Conservation (phyloP, 2,329 filamentous ascomycete genomes). For the Stagonosporopsis cucurbitacearum region DNA sequence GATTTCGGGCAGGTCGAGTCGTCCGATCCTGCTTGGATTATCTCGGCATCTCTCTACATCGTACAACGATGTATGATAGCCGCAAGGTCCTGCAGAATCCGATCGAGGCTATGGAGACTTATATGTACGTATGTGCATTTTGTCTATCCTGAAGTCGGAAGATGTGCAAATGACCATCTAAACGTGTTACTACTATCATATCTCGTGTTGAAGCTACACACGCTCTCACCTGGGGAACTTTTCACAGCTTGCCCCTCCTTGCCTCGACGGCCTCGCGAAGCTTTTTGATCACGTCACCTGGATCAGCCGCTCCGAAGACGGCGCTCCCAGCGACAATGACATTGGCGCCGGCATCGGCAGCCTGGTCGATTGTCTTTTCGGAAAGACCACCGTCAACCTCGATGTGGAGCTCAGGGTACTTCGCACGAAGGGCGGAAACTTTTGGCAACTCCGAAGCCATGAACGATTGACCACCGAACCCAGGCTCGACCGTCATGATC, state of each 20-base stretch:
- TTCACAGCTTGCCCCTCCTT: conserved; percentile 50
- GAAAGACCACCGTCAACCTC: conserved; percentile 95
- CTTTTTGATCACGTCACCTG: conserved; percentile 82
- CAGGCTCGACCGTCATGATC: conserved; percentile 97
- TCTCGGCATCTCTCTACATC: not conserved
- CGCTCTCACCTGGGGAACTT: conserved; percentile 6
- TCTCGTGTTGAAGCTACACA: not conserved
- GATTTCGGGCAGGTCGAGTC: not conserved
- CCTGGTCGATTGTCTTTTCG: conserved; percentile 87
- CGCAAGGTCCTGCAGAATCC: too few relatives aligned
- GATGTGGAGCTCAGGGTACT: conserved; percentile 92
- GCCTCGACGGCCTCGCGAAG: conserved; percentile 80
- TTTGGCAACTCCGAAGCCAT: conserved; percentile 97
- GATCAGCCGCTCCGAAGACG: conserved; percentile 91
- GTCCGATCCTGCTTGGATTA: not conserved
- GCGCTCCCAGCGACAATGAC: conserved; percentile 97
- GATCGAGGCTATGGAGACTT: not conserved
- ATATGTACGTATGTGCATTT: conserved; percentile 8
- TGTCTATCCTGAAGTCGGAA: conserved; percentile 11
- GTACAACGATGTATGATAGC: not conserved
- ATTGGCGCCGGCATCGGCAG: conserved; percentile 93
- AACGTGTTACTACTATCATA: conserved; percentile 1
- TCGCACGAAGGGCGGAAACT: conserved; percentile 79
- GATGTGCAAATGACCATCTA: not conserved
- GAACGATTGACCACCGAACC: conserved; percentile 98